These are phyloP conservation scores for Chlorella vulgaris DNA, from an alignment of 139 green algal genomes.

Conservation along the genomic window DNA sequence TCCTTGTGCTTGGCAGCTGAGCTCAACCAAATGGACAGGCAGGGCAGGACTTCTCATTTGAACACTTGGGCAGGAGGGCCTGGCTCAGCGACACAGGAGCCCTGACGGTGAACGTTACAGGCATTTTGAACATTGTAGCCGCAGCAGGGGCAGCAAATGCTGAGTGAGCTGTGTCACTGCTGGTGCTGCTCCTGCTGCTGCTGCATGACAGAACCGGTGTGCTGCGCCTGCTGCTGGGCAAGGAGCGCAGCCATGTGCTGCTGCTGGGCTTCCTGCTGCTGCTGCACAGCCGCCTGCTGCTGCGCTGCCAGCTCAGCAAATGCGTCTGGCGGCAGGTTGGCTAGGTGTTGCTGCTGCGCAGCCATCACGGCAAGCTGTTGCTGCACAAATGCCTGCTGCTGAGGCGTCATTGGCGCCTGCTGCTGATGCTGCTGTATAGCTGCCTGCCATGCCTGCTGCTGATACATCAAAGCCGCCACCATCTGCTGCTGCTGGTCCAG, in stretches of 20 bases:
- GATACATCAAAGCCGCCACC: neutral
- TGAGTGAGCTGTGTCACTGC: too few relatives aligned
- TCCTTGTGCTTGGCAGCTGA: too few relatives aligned
- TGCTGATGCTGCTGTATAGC: neutral
- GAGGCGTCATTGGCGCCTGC: neutral
- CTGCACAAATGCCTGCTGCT: neutral
- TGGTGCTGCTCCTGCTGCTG: neutral
- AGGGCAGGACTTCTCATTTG: too few relatives aligned
- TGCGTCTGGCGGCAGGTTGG: too few relatives aligned
- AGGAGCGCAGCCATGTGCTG: neutral
- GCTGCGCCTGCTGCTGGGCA: neutral
- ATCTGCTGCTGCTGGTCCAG: neutral
- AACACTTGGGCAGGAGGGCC: too few relatives aligned
- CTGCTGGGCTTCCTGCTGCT: neutral
- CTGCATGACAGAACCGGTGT: neutral
- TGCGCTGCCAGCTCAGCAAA: neutral
- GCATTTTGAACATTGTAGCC: too few relatives aligned
- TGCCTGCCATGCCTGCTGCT: neutral
- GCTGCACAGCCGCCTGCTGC: neutral
- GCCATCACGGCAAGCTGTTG: neutral
- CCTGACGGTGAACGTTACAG: too few relatives aligned
- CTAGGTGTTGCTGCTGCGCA: slow-evolving; percentile 7
- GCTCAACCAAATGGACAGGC: too few relatives aligned
- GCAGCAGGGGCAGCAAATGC: too few relatives aligned
- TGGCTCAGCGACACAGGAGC: too few relatives aligned